Percentiles rank a stretch among this genome's conserved stretches.
phyloP scores from a whole-genome alignment of 345 rosid genomes.

The Populus nigra region DNA sequence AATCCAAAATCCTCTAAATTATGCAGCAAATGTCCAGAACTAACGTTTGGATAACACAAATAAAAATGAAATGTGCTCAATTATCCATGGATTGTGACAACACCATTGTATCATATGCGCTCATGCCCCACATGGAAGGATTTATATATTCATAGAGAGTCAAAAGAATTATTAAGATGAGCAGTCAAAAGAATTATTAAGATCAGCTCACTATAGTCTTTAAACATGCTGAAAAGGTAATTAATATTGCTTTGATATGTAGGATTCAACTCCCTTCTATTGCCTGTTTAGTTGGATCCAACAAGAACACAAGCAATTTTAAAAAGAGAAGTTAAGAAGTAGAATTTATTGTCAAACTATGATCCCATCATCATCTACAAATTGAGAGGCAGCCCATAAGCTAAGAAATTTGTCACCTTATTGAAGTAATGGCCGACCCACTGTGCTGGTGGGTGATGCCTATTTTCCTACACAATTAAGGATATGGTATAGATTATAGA shows the following conservation, averaged over 20 bases:
- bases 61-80: not conserved
- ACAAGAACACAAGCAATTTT: not conserved
- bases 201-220: slow-evolving; percentile 4
- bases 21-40: not conserved
- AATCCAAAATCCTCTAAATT: slow-evolving; percentile 4
- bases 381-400: slow-evolving; percentile 21
- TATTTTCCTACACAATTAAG: slow-evolving; percentile 27
- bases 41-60: not conserved
- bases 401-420: slow-evolving; percentile 19
- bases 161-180: too few species aligned
- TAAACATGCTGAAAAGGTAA: not conserved
- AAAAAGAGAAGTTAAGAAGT: not conserved
- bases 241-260: slow-evolving; percentile 23
- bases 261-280: slow-evolving; percentile 25
- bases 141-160: not conserved
- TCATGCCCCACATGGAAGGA: slow-evolving; percentile 16
- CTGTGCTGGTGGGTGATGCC: slow-evolving; percentile 44
- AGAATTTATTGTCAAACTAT: slow-evolving; percentile 2
- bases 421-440: slow-evolving; percentile 42
- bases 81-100: not conserved
- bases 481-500: slow-evolving; percentile 13
- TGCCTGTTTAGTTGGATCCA: slow-evolving; percentile 17
- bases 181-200: slow-evolving; percentile 13
- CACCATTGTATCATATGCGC: not conserved
- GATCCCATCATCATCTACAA: slow-evolving; percentile 9